phyloP scores from a whole-genome alignment of 2,329 filamentous ascomycete species.

The Blastomyces emzantsi region DNA sequence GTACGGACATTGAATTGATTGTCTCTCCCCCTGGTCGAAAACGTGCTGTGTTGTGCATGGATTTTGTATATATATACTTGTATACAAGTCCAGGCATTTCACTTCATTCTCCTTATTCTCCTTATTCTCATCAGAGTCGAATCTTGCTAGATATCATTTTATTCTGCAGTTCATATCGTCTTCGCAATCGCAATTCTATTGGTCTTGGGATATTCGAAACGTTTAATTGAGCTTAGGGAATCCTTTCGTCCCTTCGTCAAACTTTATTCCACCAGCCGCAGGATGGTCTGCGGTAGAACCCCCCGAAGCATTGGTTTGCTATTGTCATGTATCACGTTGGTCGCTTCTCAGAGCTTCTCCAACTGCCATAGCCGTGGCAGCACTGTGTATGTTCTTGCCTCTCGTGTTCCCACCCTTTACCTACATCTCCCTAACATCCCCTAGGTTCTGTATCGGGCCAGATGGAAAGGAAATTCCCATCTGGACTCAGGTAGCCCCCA shows the following conservation, averaged over 20 bases:
- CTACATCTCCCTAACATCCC: background rate
- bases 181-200: background rate
- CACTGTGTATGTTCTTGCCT: constrained; percentile 21
- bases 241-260: background rate
- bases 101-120: too few species aligned
- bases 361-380: constrained; percentile 27
- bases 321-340: background rate
- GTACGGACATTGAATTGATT: background rate
- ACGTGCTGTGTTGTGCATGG: background rate
- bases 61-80: background rate
- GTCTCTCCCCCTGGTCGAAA: background rate
- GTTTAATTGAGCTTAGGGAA: background rate
- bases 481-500: constrained; percentile 18
- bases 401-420: background rate
- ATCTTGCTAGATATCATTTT: background rate
- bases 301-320: background rate
- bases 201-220: background rate
- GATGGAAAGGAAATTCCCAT: constrained; percentile 24
- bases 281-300: background rate
- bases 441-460: constrained; percentile 23
- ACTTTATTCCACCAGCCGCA: background rate
- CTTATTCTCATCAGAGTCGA: background rate
- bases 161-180: background rate
- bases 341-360: constrained; percentile 18
- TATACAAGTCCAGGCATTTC: background rate